phyloP scores from a whole-genome alignment of 2,329 filamentous ascomycete genomes.

The Coniella lustricola region DNA sequence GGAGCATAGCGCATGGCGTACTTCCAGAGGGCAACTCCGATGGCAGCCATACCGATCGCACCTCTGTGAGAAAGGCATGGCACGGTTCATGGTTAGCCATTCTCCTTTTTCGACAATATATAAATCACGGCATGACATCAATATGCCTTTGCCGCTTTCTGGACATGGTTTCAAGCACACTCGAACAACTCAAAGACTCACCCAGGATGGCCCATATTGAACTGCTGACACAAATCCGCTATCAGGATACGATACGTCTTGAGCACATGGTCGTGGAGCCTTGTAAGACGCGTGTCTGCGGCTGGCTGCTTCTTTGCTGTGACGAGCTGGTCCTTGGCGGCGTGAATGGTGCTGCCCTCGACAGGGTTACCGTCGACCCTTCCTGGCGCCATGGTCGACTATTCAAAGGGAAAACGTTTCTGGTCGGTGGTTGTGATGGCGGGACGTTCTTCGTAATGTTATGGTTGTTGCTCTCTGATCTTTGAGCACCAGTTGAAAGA shows the following conservation, averaged over 20 bases:
- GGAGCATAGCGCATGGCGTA: constrained; percentile 54
- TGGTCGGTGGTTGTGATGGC: background rate
- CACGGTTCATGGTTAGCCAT: no score
- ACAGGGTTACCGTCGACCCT: background rate
- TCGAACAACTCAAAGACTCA: constrained; percentile 26
- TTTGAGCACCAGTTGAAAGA: no score
- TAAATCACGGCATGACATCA: no score
- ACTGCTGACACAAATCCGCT: constrained; percentile 63
- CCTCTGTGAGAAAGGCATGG: constrained; percentile 6
- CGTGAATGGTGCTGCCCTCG: background rate
- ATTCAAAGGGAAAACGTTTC: no score
- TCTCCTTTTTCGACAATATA: background rate
- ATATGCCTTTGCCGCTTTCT: no score
- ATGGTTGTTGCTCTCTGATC: background rate
- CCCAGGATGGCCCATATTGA: constrained; percentile 63
- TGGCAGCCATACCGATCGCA: constrained; percentile 31
- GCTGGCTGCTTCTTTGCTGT: constrained; percentile 5
- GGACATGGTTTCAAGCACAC: no score
- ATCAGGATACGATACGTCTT: constrained; percentile 56
- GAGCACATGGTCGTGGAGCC: constrained; percentile 40
- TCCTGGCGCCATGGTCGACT: constrained; percentile 1
- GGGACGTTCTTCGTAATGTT: background rate
- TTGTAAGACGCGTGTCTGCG: background rate
- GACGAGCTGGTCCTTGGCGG: constrained; percentile 6
- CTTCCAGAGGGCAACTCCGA: constrained; percentile 42